Base-by-base conservation (phyloP, 306 rosid species). In the Dalbergia cultrata region DNA sequence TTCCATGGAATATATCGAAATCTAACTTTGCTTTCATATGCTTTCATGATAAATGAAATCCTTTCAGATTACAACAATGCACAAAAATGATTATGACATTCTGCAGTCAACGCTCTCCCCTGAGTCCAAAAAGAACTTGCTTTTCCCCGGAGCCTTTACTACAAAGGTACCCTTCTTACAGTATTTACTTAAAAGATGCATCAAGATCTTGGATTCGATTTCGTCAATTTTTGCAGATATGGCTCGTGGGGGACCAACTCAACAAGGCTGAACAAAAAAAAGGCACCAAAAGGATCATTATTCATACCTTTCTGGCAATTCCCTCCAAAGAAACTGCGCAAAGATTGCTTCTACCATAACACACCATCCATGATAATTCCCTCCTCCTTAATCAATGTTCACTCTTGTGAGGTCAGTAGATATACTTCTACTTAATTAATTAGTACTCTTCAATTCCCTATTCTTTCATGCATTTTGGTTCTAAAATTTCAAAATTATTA, bases 281-380 rank as follows among this genome's bases (percentile, higher is more conserved):
- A 70, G 47, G 97, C 95, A 45, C 85, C 90, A 67, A 89, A 91
- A 84, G 94, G 95, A 85, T 79, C 97, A 16, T 14, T 89, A 67
- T 91, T 92, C 70, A 72, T 93, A 69, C 97, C 99, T 10, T 85
- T 84, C 67, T 87, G 93, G 1, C 97, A 88, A 49, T 83, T 92
- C 72, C 93, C 97, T 69, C 97, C 89, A 8, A 93, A 84, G 76
- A 80, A 76, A 79, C 2, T 86, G 18, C 90, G 97, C 13, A 80
- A 82, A 66, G 99, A 95, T 16, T 95, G 99, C 76, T 85, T 76
- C 78, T 95, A 93, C 77, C 74, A 80, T 6, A 66, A 5, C 85
- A 88, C 94, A 9, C 99, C 97, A 12, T 91, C 99, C 12, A 86
- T 93, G 97, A 57, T 72, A 9, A 56, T 80, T 85, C 97, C 99